phyloP scores from a whole-genome alignment of 2,329 filamentous ascomycete species.

The Pseudogymnoascus sp. region DNA sequence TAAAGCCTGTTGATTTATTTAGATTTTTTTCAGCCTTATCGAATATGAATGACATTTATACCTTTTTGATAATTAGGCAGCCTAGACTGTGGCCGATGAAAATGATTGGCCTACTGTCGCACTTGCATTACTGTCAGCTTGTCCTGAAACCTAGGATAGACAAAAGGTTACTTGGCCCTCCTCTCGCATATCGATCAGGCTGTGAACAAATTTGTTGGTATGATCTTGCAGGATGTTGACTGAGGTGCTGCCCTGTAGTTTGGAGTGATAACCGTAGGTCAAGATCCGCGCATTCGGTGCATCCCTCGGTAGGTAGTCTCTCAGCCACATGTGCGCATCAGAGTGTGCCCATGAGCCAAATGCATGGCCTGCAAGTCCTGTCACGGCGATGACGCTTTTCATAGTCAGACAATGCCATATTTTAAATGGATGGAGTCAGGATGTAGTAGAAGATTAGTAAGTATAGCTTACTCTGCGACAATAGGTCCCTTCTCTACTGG shows the following conservation, averaged over 20 bases:
- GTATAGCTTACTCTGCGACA: neutral
- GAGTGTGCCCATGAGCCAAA: constrained; percentile 13
- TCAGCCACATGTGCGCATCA: constrained; percentile 14
- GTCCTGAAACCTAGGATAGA: neutral
- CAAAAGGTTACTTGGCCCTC: neutral
- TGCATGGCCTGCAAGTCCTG: constrained; percentile 16
- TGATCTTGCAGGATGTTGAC: neutral
- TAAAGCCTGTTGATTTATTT: neutral
- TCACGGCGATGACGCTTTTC: constrained; percentile 15
- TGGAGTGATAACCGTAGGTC: constrained; percentile 14
- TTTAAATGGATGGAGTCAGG: neutral
- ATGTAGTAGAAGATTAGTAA: neutral
- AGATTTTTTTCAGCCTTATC: neutral
- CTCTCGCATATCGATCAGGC: neutral
- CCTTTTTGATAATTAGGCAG: neutral
- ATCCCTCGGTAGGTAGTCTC: constrained; percentile 12
- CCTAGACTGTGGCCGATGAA: neutral
- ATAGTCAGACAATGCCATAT: neutral
- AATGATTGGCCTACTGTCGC: neutral
- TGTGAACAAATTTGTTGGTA: neutral
- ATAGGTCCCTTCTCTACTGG: neutral
- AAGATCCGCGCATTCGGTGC: constrained; percentile 14
- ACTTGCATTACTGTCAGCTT: neutral
- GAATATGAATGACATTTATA: neutral
- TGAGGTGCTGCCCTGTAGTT: neutral